Conservation (phyloP, 2,329 filamentous ascomycete species). For the Penicillium sp. region DNA sequence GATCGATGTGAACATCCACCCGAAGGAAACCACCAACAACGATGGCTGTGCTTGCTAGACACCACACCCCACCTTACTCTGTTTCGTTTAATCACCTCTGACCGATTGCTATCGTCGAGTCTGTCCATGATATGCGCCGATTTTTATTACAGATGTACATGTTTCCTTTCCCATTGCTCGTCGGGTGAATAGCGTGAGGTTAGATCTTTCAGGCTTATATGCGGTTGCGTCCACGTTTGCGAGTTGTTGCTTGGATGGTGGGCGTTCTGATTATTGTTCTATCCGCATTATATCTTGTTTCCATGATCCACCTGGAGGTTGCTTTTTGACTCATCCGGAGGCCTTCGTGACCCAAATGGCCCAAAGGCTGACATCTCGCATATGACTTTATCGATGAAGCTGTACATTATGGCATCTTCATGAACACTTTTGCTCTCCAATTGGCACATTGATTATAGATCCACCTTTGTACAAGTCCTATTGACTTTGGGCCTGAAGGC, state of each 20-base stretch:
- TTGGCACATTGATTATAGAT: neutral
- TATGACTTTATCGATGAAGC: slow-evolving; percentile 23
- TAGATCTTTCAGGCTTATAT: slow-evolving; percentile 22
- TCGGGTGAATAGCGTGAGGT: slow-evolving; percentile 33
- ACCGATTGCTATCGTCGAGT: slow-evolving; percentile 31
- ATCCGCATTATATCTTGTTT: slow-evolving; percentile 19
- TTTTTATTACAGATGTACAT: slow-evolving; percentile 38
- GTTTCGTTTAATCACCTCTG: slow-evolving; percentile 12
- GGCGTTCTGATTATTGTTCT: slow-evolving; percentile 22
- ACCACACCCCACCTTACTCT: slow-evolving; percentile 6
- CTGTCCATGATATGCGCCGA: slow-evolving; percentile 37
- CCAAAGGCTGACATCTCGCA: slow-evolving; percentile 15
- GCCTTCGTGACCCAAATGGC: slow-evolving; percentile 8
- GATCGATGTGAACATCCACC: slow-evolving; percentile 90
- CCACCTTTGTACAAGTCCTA: neutral
- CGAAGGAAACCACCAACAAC: slow-evolving; percentile 63
- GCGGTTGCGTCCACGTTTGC: slow-evolving; percentile 16
- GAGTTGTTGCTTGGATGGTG: slow-evolving; percentile 14
- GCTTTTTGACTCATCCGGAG: slow-evolving; percentile 12
- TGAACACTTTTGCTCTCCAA: neutral
- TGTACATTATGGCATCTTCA: slow-evolving; percentile 22
- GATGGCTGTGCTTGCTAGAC: slow-evolving; percentile 68
- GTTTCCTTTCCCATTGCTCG: slow-evolving; percentile 28
- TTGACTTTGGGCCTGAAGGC: neutral
- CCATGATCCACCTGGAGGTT: slow-evolving; percentile 11